These are phyloP conservation scores for Hymenoscyphus infarciens DNA, from an alignment of 2,329 filamentous ascomycete species.

Conservation along the genomic window DNA sequence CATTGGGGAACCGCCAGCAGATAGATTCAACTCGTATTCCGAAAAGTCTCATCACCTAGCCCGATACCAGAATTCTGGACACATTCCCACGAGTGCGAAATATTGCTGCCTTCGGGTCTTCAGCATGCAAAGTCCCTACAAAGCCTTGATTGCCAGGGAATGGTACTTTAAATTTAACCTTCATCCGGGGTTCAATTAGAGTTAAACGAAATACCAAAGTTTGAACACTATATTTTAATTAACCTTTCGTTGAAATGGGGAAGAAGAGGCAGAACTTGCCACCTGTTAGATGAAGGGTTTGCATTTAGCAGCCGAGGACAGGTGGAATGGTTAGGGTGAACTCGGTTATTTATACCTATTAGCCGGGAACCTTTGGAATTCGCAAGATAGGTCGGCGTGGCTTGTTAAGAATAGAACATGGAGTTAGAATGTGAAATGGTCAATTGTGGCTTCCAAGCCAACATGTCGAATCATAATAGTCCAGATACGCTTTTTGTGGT, in stretches of 20 bases:
- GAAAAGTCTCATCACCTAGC: background rate
- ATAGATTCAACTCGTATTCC: background rate
- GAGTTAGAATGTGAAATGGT: too few species aligned
- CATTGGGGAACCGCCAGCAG: background rate
- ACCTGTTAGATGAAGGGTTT: background rate
- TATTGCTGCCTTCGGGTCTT: conserved; percentile 1
- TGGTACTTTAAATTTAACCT: background rate
- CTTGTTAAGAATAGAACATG: background rate
- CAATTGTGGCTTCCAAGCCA: background rate
- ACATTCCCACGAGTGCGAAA: background rate
- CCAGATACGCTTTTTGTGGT: background rate
- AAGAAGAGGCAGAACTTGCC: background rate
- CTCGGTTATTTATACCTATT: background rate
- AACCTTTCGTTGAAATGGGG: background rate
- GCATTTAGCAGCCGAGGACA: background rate
- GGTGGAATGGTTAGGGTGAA: background rate
- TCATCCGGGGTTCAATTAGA: background rate
- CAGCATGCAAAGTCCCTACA: background rate
- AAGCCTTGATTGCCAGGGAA: background rate
- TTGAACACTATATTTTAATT: background rate
- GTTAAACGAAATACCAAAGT: background rate
- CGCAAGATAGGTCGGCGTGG: background rate
- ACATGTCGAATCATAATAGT: background rate
- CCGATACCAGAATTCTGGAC: background rate
- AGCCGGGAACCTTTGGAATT: background rate